Conservation (phyloP, 2,329 filamentous ascomycete genomes). For the Ceratocystis eucalypticola region DNA sequence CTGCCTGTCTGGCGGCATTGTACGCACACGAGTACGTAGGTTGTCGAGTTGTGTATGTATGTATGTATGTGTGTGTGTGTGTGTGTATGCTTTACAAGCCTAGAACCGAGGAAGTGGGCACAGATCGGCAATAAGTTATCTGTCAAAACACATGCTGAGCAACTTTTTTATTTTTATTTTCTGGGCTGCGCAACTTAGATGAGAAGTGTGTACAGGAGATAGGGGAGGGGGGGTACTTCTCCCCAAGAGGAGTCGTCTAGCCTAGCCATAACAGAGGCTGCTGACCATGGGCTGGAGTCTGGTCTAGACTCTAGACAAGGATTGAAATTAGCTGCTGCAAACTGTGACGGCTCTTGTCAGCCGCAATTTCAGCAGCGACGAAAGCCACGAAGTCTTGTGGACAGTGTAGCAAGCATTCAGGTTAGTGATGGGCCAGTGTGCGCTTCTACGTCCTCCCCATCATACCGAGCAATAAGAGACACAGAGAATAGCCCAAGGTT, state of each 20-base stretch:
- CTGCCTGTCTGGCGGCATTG: not conserved
- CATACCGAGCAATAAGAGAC: too few species aligned
- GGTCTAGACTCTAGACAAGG: constrained; percentile 2
- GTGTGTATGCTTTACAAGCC: not conserved
- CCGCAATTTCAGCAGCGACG: not conserved
- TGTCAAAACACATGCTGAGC: not conserved
- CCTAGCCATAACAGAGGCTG: not conserved
- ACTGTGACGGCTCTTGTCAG: not conserved
- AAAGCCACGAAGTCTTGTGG: not conserved
- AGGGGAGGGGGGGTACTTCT: too few species aligned
- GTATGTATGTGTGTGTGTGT: not conserved
- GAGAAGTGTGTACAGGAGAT: too few species aligned
- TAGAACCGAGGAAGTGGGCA: not conserved
- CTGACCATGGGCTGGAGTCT: not conserved
- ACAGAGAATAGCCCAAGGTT: too few species aligned
- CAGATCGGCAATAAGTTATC: not conserved
- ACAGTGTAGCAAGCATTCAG: too few species aligned
- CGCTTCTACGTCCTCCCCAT: too few species aligned
- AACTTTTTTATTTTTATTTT: not conserved
- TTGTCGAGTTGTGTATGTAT: not conserved
- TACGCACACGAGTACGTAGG: not conserved
- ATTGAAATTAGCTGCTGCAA: not conserved
- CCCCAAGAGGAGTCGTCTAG: too few species aligned
- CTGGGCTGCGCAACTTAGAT: too few species aligned
- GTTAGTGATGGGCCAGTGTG: too few species aligned